Evolutionary conservation across 1,284 basidiomycete species (phyloP), one percentile per base, ranked within the genome.

Genomic region (Moesziomyces sp.): DNA sequence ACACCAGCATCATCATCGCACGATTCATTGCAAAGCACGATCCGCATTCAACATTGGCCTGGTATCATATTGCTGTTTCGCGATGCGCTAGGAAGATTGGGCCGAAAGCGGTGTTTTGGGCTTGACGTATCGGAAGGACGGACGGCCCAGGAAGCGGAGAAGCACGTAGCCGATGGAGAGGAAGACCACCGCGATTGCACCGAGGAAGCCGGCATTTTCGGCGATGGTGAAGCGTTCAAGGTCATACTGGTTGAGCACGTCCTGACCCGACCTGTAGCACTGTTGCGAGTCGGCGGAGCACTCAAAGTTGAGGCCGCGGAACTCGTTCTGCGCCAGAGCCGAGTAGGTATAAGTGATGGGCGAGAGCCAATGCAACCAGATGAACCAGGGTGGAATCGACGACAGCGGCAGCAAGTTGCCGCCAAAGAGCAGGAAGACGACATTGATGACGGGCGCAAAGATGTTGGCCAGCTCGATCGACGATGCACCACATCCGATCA

Each of bases 361-460:
- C 9, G 76, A 78, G 40, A 78, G 67, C 62, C 64, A 78, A 21
- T 68, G 63, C 18, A 78, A 40, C 71, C 72, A 78, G 42, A 76
- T 56, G 46, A 78, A 75, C 67, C 72, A 79, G 1, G 74, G 74
- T 3, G 76, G 76, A 23, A 74, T 74, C 8, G 60, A 61, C 3
- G 57, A 61, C 5, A 71, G 55, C 10, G 77, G 77, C 5, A 79
- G 46, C 10, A 79, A 49, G 33, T 76, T 77, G 3, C 74, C 72
- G 24, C 76, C 77, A 18, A 79, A 79, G 11, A 79, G 69, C 3
- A 79, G 58, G 51, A 74, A 77, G 52, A 77, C 46, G 40, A 78
- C 77, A 56, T 74, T 78, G 62, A 78, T 74, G 19, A 77, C 58
- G 18, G 77, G 77, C 11, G 77, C 77, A 33, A 78, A 65, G 38